Evolutionary conservation across 306 rosid genomes (phyloP).

Genomic region (Ziziphus jujuba): DNA sequence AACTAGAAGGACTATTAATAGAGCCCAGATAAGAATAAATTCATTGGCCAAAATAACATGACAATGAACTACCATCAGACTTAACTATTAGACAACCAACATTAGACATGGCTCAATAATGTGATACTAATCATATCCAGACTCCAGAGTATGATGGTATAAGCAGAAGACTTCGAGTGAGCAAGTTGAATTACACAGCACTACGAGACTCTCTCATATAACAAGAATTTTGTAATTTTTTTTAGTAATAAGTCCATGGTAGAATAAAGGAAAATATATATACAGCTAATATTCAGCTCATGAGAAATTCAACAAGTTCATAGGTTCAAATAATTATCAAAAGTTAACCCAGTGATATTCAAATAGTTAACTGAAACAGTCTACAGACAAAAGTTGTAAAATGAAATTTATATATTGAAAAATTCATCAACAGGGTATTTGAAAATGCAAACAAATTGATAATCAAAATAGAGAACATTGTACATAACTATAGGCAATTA

Average conservation of each 20-base stretch:
- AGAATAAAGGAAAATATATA: no score
- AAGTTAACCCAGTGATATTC: not conserved
- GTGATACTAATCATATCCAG: not conserved
- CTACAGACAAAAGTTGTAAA: not conserved
- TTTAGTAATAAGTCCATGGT: no score
- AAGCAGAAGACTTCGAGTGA: no score
- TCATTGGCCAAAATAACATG: conserved; percentile 14
- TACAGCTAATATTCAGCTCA: no score
- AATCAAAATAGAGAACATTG: not conserved
- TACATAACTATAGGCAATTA: not conserved
- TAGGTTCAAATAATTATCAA: no score
- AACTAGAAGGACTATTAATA: not conserved
- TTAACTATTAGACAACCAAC: not conserved
- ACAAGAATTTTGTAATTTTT: no score
- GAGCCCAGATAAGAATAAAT: not conserved
- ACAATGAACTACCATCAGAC: not conserved
- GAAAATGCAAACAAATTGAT: not conserved
- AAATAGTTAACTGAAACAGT: not conserved
- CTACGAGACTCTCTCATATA: no score
- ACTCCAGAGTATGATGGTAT: no score
- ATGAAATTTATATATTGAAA: not conserved
- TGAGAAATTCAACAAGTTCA: no score
- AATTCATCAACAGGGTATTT: not conserved
- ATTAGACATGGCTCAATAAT: not conserved
- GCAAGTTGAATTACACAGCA: no score